These are phyloP conservation scores for Chaetomidium leptoderma DNA, from an alignment of 495 filamentous ascomycete species.

Conservation along the genomic window DNA sequence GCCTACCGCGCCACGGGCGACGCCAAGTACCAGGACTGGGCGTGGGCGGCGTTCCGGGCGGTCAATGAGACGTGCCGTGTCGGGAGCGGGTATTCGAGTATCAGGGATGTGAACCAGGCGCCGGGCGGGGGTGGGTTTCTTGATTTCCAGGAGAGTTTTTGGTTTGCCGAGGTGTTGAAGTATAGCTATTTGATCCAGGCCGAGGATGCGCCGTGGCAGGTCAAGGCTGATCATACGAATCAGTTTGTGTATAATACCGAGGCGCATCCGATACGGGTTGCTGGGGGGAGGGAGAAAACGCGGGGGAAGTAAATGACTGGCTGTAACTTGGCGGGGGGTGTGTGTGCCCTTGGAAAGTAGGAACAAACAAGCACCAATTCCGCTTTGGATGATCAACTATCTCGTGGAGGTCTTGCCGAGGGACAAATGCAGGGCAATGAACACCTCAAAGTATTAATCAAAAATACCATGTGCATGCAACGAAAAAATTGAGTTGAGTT, in stretches of 20 bases:
- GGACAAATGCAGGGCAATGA: too few relatives aligned
- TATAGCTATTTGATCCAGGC: slow-evolving; percentile 65
- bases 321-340: too few relatives aligned
- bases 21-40: slow-evolving; percentile 71
- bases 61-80: slow-evolving; percentile 64
- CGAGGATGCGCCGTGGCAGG: slow-evolving; percentile 60
- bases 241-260: slow-evolving; percentile 81
- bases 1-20: slow-evolving; percentile 75
- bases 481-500: too few relatives aligned
- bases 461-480: too few relatives aligned
- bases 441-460: too few relatives aligned
- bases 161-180: slow-evolving; percentile 87
- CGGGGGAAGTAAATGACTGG: too few relatives aligned
- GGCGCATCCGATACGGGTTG: slow-evolving; percentile 69
- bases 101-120: slow-evolving; percentile 65
- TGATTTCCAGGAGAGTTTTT: slow-evolving; percentile 83
- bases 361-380: too few relatives aligned
- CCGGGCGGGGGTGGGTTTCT: slow-evolving; percentile 55
- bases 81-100: slow-evolving; percentile 61
- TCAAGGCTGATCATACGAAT: slow-evolving; percentile 53
- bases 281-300: slow-evolving; percentile 4
- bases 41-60: slow-evolving; percentile 72
- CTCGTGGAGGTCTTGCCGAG: too few relatives aligned
- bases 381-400: too few relatives aligned
- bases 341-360: too few relatives aligned